Base-by-base conservation (phyloP, 441 rosid genomes). In the Populus trichocarpa region DNA sequence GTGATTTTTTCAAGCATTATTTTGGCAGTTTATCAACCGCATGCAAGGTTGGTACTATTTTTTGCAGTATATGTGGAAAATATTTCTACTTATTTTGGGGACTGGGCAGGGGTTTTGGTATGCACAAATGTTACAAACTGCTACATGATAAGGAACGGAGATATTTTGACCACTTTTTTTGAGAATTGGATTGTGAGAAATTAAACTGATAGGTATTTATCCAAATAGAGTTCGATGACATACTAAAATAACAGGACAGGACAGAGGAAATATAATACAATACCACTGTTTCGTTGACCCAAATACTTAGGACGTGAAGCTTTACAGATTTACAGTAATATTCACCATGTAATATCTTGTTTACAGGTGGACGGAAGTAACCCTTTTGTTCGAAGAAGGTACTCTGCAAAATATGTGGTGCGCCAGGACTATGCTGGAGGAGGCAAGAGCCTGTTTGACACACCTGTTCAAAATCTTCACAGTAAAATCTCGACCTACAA, bases 341-440 rank as follows among this genome's bases (percentile, higher is more conserved):
- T 73, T 82, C 36, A 20, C 22, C 23, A 14, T 70, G 40, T 16
- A 72, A 25, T 18, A 50, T 63, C 61, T 42, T 77, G 50, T 78
- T 78, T 83, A 57, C 83, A 93, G 94, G 72, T 77, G 68, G 87
- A 82, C 67, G 80, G 71, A 25, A 79, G 76, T 74, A 86, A 83
- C 69, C 81, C 88, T 80, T 79, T 86, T 57, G 82, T 79, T 67
- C 80, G 84, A 79, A 89, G 86, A 86, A 87, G 89, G 79, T 86
- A 85, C 77, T 90, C 95, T 73, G 82, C 89, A 66, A 89, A 77
- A 67, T 93, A 84, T 78, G 81, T 84, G 38, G 84, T 91, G 73
- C 81, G 82, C 71, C 86, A 80, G 77, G 88, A 86, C 83, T 80
- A 74, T 78, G 69, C 77, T 20, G 85, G 82, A 25, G 89, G 84